These are phyloP conservation scores for Wickerhamomyces bovis DNA, from an alignment of 805 yeast species.

Conservation along the genomic window DNA sequence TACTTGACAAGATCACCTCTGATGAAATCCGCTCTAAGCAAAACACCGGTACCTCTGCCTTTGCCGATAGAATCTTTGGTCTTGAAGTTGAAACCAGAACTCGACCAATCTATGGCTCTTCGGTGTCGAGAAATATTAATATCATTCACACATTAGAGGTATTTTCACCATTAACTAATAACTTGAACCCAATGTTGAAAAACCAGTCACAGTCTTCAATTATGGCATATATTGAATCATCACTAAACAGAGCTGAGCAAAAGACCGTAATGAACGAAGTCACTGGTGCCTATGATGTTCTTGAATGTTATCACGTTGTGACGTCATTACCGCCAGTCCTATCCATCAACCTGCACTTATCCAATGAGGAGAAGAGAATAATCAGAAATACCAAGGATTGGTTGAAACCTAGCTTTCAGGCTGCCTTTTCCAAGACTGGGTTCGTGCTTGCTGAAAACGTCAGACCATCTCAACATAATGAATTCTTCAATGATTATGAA, in stretches of 20 bases:
- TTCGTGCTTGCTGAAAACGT: constrained; percentile 6
- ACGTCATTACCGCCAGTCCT: constrained; percentile 59
- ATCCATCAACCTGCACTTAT: constrained; percentile 52
- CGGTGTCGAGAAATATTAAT: constrained; percentile 5
- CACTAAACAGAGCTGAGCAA: constrained; percentile 46
- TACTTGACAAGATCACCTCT: constrained; percentile 43
- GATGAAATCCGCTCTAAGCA: constrained; percentile 39
- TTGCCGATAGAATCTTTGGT: constrained; percentile 33
- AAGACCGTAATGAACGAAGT: constrained; percentile 47
- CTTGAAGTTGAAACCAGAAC: constrained; percentile 38
- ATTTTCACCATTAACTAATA: constrained; percentile 9
- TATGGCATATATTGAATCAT: constrained; percentile 54
- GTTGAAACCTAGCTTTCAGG: constrained; percentile 58
- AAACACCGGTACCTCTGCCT: background rate
- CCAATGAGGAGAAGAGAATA: constrained; percentile 47
- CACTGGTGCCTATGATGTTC: constrained; percentile 44
- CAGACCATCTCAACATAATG: constrained; percentile 2
- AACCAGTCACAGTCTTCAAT: constrained; percentile 31
- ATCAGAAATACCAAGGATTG: constrained; percentile 47
- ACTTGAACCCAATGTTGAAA: constrained; percentile 24
- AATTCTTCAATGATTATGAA: constrained; percentile 42
- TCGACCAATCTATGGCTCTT: constrained; percentile 22
- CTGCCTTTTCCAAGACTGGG: constrained; percentile 28
- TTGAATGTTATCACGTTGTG: constrained; percentile 48
- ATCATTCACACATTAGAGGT: constrained; percentile 14